Evolutionary conservation across 129 eudicot genomes (phyloP).

Genomic region (Scalesia atractyloides): DNA sequence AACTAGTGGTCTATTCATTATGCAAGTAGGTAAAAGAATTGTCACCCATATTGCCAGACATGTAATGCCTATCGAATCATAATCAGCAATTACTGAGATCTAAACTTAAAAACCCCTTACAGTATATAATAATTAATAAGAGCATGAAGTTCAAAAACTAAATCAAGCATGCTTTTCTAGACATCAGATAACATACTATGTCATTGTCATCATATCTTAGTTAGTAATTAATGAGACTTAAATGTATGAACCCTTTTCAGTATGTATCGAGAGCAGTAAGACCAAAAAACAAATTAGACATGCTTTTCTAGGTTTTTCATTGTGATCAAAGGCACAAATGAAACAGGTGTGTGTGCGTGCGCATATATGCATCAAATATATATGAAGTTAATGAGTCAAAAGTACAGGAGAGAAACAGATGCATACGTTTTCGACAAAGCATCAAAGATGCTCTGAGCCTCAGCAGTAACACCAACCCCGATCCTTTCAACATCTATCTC

Average conservation of each 20-base stretch:
- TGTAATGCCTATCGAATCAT: neutral
- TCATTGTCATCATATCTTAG: neutral
- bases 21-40: too few species aligned
- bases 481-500: slow-evolving; percentile 93
- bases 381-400: slow-evolving; percentile 4
- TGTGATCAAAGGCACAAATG: slow-evolving; percentile 13
- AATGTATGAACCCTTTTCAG: neutral
- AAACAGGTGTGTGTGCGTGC: neutral
- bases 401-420: slow-evolving; percentile 10
- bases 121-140: slow-evolving; percentile 7
- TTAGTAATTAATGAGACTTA: neutral
- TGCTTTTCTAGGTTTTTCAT: neutral
- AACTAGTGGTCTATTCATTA: neutral
- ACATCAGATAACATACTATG: neutral
- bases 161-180: slow-evolving; percentile 1
- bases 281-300: slow-evolving; percentile 10
- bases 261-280: slow-evolving; percentile 3
- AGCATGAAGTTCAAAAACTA: slow-evolving; percentile 16
- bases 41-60: neutral
- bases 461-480: slow-evolving; percentile 92
- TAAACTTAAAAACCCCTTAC: slow-evolving; percentile 3
- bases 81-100: slow-evolving; percentile 2
- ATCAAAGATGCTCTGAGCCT: slow-evolving; percentile 91
- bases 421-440: slow-evolving; percentile 97
- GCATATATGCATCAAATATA: neutral